phyloP scores from a whole-genome alignment of 176 grass and related monocot species.

The Olyra latifolia region DNA sequence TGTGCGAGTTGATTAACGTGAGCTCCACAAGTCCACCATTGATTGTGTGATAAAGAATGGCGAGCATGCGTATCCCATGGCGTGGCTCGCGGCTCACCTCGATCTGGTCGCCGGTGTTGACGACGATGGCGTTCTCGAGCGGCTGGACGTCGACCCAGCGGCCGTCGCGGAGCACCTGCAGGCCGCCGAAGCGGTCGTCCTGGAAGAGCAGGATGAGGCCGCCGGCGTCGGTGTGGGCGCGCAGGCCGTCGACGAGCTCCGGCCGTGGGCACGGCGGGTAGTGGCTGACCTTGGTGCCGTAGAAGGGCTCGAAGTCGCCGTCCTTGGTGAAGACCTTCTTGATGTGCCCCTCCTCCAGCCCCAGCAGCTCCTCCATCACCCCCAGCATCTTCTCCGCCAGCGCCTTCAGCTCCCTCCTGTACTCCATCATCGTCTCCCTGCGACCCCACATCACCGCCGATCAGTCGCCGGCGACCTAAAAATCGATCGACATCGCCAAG shows the following conservation, averaged over 20 bases:
- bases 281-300: conserved; percentile 78
- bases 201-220: conserved; percentile 92
- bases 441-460: not conserved
- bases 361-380: conserved; percentile 80
- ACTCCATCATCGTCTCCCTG: conserved; percentile 92
- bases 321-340: conserved; percentile 50
- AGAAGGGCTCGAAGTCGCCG: conserved; percentile 51
- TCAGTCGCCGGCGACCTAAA: not conserved
- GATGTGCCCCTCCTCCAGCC: conserved; percentile 57
- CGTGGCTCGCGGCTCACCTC: conserved; percentile 31
- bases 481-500: too few species aligned
- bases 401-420: conserved; percentile 64
- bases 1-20: conserved; percentile 30
- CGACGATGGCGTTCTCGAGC: conserved; percentile 73
- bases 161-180: conserved; percentile 72
- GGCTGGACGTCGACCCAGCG: conserved; percentile 84
- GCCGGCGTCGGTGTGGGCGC: conserved; percentile 90
- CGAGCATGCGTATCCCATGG: not conserved
- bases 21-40: conserved; percentile 29
- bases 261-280: conserved; percentile 79
- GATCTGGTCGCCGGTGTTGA: conserved; percentile 98
- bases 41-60: not conserved
- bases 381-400: conserved; percentile 61
- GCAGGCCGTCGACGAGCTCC: conserved; percentile 68
- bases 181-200: conserved; percentile 72